Conservation (phyloP, 129 eudicot genomes). For the Tagetes erecta region DNA sequence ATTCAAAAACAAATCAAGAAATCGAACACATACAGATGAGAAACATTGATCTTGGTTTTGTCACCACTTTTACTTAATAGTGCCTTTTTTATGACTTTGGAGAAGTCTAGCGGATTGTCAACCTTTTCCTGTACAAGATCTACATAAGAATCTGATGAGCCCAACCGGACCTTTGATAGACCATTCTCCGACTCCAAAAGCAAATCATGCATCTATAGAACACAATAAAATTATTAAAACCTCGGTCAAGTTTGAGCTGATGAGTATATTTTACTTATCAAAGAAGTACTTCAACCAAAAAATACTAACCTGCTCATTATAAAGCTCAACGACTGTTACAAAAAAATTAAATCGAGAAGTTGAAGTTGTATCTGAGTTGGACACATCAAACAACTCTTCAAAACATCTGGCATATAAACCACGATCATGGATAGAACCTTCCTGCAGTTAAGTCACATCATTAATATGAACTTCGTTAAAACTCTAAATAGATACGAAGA, state of each 20-base stretch:
- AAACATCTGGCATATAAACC: constrained; percentile 92
- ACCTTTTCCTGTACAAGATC: constrained; percentile 81
- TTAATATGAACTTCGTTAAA: constrained; percentile 1
- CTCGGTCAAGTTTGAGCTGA: neutral
- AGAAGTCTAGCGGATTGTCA: constrained; percentile 81
- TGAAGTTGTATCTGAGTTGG: constrained; percentile 87
- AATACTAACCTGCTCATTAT: constrained; percentile 80
- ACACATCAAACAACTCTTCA: constrained; percentile 98
- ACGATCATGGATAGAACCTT: constrained; percentile 99
- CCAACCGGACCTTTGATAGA: constrained; percentile 56
- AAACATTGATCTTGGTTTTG: constrained; percentile 56
- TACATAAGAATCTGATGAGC: constrained; percentile 56
- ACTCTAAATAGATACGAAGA: neutral
- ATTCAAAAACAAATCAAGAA: constrained; percentile 16
- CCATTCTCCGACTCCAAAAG: constrained; percentile 56
- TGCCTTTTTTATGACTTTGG: constrained; percentile 70
- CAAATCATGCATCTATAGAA: constrained; percentile 73
- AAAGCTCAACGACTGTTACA: constrained; percentile 72
- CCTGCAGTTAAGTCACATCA: constrained; percentile 52
- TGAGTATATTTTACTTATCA: neutral
- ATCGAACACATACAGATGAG: constrained; percentile 75
- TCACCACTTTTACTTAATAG: constrained; percentile 67
- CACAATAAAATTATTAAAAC: constrained; percentile 30
- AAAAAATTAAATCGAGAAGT: constrained; percentile 82
- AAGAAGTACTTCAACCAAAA: neutral